These are phyloP conservation scores for Didymella sp. DNA, from an alignment of 2,329 filamentous ascomycete species.

Conservation along the genomic window DNA sequence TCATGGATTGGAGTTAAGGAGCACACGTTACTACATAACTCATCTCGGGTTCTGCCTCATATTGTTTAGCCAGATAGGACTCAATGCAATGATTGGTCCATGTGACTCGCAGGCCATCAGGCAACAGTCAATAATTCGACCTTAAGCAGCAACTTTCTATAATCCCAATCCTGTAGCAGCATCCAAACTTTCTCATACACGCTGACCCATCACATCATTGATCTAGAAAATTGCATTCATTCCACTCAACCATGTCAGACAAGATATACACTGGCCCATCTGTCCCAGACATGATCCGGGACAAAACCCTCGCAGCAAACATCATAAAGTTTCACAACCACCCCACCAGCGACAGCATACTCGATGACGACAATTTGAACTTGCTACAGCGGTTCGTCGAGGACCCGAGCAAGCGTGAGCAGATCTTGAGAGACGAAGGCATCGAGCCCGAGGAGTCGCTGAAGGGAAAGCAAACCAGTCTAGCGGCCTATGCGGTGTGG, in stretches of 20 bases:
- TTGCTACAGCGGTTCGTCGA: conserved; percentile 7
- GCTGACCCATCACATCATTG: background rate
- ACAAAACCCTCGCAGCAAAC: conserved; percentile 8
- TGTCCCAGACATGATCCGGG: conserved; percentile 9
- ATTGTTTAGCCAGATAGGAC: background rate
- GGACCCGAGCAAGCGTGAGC: background rate
- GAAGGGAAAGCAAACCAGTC: background rate
- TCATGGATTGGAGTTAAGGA: too few relatives aligned
- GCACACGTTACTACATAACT: background rate
- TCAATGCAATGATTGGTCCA: conserved; percentile 6
- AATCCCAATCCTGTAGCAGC: background rate
- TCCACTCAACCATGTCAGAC: background rate
- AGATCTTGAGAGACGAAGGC: conserved; percentile 7
- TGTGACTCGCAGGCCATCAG: background rate
- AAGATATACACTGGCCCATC: conserved; percentile 10
- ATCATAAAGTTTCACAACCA: conserved; percentile 14
- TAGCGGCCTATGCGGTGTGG: conserved; percentile 3
- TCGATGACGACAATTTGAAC: conserved; percentile 4
- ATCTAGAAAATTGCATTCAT: background rate
- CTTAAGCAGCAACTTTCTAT: conserved; percentile 8
- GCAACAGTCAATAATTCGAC: background rate
- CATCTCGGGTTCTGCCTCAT: background rate
- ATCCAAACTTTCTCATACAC: background rate
- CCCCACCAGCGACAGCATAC: conserved; percentile 9
- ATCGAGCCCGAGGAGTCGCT: background rate